Base-by-base conservation (phyloP, 768 basidiomycete genomes). In the Amanita rimosa region DNA sequence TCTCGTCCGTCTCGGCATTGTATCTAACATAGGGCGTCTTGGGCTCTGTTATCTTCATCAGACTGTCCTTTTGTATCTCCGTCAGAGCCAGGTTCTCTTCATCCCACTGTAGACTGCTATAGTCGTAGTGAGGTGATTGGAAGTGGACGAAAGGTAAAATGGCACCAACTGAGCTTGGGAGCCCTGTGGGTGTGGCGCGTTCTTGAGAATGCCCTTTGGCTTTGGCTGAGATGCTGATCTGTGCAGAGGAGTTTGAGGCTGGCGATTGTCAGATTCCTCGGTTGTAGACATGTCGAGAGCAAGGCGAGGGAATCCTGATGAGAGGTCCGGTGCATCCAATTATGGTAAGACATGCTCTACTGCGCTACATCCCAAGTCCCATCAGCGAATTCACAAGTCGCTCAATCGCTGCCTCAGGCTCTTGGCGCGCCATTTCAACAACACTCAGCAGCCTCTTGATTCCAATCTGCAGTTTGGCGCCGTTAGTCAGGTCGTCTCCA, bases 21-120 rank as follows among this genome's bases (percentile, higher is more conserved):
- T 92, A 94, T 55, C 90, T 74, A 47, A 97, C 93, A 65, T 87
- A 97, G 1, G 93, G 93, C 8, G 93, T 97, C 76, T 97, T 97
- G 46, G 93, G 93, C 60, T 97, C 93, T 2, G 89, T 92, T 60
- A 97, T 97, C 78, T 96, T 97, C 93, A 96, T 97, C 60, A 92
- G 70, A 54, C 89, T 93, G 59, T 95, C 92, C 65, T 95, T 95
- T 73, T 86, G 81, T 55, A 91, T 82, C 66, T 97, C 93, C 1
- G 93, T 96, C 58, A 88, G 64, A 21, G 89, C 88, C 31, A 97
- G 73, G 61, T 96, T 97, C 62, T 81, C 88, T 59, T 97, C 93
- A 60, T 97, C 94, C 93, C 93, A 97, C 60, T 89, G 87, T 58
- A 96, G 60, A 57, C 83, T 93, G 55, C 75, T 73, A 47, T 27